Base-by-base conservation (phyloP, 139 green algal species). In the Penium margaritaceum region DNA sequence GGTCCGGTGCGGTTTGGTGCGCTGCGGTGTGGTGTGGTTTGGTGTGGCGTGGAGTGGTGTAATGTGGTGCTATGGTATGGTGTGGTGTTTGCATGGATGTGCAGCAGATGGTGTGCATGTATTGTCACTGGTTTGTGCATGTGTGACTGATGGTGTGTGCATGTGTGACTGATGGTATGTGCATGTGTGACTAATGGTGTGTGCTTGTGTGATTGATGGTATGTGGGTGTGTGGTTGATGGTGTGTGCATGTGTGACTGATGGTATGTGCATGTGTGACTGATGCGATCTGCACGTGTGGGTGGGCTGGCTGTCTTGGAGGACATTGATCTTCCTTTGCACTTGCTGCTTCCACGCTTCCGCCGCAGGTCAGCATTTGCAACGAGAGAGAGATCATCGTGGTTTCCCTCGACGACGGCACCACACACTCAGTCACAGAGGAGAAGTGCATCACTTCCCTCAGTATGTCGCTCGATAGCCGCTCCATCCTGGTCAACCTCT, bases 301-400 rank as follows among this genome's bases (percentile, higher is more conserved):
- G n/a, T n/a, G n/a, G n/a, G n/a, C n/a, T n/a, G n/a, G n/a, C n/a
- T n/a, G n/a, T n/a, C n/a, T n/a, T n/a, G n/a, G n/a, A n/a, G n/a
- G n/a, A n/a, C n/a, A n/a, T n/a, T n/a, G n/a, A n/a, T n/a, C n/a
- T n/a, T n/a, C n/a, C n/a, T n/a, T n/a, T n/a, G n/a, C n/a, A n/a
- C n/a, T n/a, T n/a, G n/a, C n/a, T n/a, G n/a, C n/a, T 57, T 57
- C 21, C 19, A 57, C 19, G 21, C 21, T 57, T n/a, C 46, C 21
- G 21, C 9, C 9, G 55, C 62, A 69, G 39, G 69, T 92, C 12
- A 71, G 86, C 12, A 88, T 89, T 17, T 83, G 73, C 36, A 84
- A 75, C 68, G 88, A 95, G 70, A 83, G 75, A 53, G 46, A 83
- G 29, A 78, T 94, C 51, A 77, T 84, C 37, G 75, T 91, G 14